phyloP scores from a whole-genome alignment of 164 flowering plant species.

The Santalum album region DNA sequence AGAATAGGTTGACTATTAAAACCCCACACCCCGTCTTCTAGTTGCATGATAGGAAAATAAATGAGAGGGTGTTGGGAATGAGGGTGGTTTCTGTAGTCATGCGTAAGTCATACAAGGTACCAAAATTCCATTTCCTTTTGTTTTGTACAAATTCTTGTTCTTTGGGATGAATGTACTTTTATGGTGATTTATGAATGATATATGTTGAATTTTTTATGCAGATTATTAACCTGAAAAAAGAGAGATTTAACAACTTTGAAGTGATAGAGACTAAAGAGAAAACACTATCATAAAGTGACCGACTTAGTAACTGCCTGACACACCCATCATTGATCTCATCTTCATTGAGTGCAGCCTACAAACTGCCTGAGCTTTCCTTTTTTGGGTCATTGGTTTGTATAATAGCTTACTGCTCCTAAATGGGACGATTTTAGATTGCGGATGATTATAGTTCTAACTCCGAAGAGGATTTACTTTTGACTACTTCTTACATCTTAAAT shows the following conservation, averaged over 20 bases:
- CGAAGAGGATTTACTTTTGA: slow-evolving; percentile 12
- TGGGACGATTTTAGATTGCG: slow-evolving; percentile 29
- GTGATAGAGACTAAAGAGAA: slow-evolving; percentile 47
- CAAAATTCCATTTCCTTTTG: too few species aligned
- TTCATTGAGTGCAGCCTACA: slow-evolving; percentile 26
- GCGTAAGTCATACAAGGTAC: too few species aligned
- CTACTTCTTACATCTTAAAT: slow-evolving; percentile 14
- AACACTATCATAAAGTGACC: slow-evolving; percentile 42
- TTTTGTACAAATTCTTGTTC: too few species aligned
- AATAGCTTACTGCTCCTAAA: slow-evolving; percentile 19
- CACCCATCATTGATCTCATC: slow-evolving; percentile 25
- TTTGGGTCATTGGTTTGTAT: slow-evolving; percentile 31
- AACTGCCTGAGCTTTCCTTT: slow-evolving; percentile 21
- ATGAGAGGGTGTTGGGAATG: too few species aligned
- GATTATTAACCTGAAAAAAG: slow-evolving; percentile 58
- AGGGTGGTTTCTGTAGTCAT: too few species aligned
- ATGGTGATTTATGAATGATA: slow-evolving; percentile 27
- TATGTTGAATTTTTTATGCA: slow-evolving; percentile 59
- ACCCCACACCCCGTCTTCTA: too few species aligned
- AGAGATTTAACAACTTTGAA: slow-evolving; percentile 43
- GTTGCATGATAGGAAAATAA: too few species aligned
- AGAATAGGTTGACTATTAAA: too few species aligned
- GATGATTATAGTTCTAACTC: slow-evolving; percentile 16
- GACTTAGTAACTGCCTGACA: slow-evolving; percentile 30
- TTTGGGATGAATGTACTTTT: slow-evolving; percentile 17